These are phyloP conservation scores for Tulasnella sp. DNA, from an alignment of 768 basidiomycete genomes.

Conservation along the genomic window DNA sequence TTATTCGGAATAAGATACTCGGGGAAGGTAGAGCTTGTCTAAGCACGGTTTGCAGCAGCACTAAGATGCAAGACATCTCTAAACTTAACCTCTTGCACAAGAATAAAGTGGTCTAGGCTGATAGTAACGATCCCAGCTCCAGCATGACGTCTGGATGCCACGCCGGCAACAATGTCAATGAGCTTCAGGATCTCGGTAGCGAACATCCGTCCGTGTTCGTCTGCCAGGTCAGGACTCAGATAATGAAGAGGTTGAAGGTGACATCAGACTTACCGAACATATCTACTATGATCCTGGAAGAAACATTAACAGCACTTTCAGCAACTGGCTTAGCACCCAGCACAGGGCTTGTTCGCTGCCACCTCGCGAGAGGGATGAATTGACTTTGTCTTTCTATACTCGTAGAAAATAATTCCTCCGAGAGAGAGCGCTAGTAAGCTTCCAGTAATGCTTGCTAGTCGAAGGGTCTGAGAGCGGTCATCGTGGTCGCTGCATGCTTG, in stretches of 20 bases:
- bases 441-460: neutral
- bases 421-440: neutral
- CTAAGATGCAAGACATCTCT: slow-evolving; percentile 13
- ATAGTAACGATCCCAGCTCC: slow-evolving; percentile 10
- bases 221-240: neutral
- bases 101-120: slow-evolving; percentile 12
- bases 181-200: slow-evolving; percentile 16
- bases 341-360: neutral
- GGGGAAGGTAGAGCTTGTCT: neutral
- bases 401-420: neutral
- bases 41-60: slow-evolving; percentile 13
- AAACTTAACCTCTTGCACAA: slow-evolving; percentile 14
- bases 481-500: no score
- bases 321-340: slow-evolving; percentile 13
- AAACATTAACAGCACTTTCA: slow-evolving; percentile 15
- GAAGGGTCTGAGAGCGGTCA: neutral
- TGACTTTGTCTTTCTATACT: neutral
- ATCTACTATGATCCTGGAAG: slow-evolving; percentile 8
- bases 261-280: slow-evolving; percentile 8
- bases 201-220: slow-evolving; percentile 15
- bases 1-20: neutral
- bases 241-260: neutral
- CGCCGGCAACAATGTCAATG: slow-evolving; percentile 17
- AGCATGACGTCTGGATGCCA: slow-evolving; percentile 14
- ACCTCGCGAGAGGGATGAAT: neutral